Conservation (phyloP, 768 basidiomycete species). For the Candolleomyces eurysporus region DNA sequence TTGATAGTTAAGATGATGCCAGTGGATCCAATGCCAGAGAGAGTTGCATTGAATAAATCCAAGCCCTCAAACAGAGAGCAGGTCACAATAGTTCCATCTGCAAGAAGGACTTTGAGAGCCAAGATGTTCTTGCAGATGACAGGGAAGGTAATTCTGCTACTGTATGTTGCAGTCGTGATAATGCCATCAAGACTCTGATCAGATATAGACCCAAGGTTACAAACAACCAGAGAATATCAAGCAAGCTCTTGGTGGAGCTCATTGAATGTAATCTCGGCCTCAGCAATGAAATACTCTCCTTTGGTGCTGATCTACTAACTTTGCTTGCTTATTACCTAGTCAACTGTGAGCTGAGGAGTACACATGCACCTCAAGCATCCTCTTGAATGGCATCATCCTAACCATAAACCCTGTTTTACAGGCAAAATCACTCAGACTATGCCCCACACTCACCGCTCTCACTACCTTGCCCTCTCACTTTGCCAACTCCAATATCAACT, state of each 20-base stretch:
- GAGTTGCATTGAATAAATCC: conserved; percentile 85
- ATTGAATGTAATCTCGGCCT: conserved; percentile 75
- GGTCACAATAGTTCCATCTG: conserved; percentile 65
- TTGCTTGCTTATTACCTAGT: background rate
- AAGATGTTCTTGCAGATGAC: conserved; percentile 82
- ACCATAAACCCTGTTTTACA: conserved; percentile 89
- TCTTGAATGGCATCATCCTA: conserved; percentile 69
- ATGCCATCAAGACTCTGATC: conserved; percentile 94
- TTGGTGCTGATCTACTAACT: conserved; percentile 66
- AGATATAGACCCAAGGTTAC: conserved; percentile 92
- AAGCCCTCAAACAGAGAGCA: conserved; percentile 62
- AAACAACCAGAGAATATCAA: conserved; percentile 74
- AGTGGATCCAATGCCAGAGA: conserved; percentile 89
- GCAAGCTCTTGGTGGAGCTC: conserved; percentile 69
- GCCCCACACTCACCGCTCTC: conserved; percentile 85
- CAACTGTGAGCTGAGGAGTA: conserved; percentile 9
- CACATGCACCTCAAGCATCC: conserved; percentile 69
- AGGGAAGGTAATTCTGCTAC: conserved; percentile 63
- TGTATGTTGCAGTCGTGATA: no score
- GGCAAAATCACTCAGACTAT: conserved; percentile 91
- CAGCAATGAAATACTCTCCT: conserved; percentile 62
- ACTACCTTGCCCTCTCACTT: conserved; percentile 66
- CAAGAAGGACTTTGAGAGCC: conserved; percentile 71
- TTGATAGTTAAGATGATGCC: conserved; percentile 82
- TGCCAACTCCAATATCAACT: conserved; percentile 77